Evolutionary conservation across 345 rosid genomes (phyloP).

Genomic region (Gynandropsis gynandra): DNA sequence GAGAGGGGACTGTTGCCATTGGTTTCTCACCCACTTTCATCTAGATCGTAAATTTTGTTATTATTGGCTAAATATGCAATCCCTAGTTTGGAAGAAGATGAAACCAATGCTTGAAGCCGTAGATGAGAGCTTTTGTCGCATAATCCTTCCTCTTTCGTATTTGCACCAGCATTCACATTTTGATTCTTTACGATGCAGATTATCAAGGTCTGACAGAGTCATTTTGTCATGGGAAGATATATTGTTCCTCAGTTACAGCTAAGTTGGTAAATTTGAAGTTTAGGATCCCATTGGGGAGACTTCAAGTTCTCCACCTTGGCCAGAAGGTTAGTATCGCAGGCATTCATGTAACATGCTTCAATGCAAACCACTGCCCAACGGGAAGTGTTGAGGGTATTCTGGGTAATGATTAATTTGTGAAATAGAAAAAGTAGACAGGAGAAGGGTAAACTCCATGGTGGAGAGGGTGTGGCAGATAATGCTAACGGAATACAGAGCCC

Average conservation of each 20-base stretch:
- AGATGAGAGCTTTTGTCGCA: background rate
- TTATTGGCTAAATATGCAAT: conserved; percentile 7
- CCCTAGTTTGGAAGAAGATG: conserved; percentile 2
- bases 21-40: conserved; percentile 98
- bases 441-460: conserved; percentile 31
- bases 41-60: conserved; percentile 72
- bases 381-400: too few relatives aligned
- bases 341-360: conserved; percentile 64
- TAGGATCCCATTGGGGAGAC: conserved; percentile 77
- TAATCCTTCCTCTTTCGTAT: background rate
- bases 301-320: conserved; percentile 64
- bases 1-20: conserved; percentile 80
- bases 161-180: background rate
- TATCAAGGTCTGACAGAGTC: conserved; percentile 92
- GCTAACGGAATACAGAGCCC: conserved; percentile 23
- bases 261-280: conserved; percentile 77
- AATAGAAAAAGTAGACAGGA: conserved; percentile 43
- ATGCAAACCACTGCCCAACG: conserved; percentile 95
- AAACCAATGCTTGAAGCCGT: conserved; percentile 6
- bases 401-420: background rate
- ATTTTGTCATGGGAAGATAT: conserved; percentile 81
- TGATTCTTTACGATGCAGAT: conserved; percentile 40
- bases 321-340: conserved; percentile 61
- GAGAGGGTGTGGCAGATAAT: conserved; percentile 25
- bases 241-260: conserved; percentile 82